Base-by-base conservation (phyloP, 169 alveolate species). In the Eimeria sp. region DNA sequence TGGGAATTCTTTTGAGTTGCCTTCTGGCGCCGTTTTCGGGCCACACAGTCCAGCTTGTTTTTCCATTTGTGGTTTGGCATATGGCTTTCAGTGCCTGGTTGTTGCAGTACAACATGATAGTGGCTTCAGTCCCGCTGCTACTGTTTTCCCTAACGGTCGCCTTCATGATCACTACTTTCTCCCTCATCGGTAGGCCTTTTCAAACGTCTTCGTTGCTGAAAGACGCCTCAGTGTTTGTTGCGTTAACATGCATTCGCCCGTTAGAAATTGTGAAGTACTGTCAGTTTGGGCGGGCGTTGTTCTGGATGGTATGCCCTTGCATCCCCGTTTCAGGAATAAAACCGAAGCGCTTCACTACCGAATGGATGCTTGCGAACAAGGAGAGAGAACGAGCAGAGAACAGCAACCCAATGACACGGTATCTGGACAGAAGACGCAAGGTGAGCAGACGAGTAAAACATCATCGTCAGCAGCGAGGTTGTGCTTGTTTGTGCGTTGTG, bases 311-410 rank as follows among this genome's bases (percentile, higher is more conserved):
- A 52, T 20, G 40, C n/a, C 13, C 25, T 64, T 68, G 74, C 30
- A 37, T 23, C 9, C 10, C 71, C 58, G 71, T 13, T 82, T 58
- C 97, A 95, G 99, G 99, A 23, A 97, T 98, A 56, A 97, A 97
- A 95, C 99, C 99, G 13, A 98, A 98, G 96, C 97, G 99, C 33
- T 98, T 95, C 96, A 98, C 99, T 20, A 95, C 97, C 6, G 99
- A 98, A 90, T 98, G 99, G 99, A 97, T 98, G 71, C 98, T 97
- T 95, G 99, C 99, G 74, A 96, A 95, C 85, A 97, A 98, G 96
- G 99, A 98, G 97, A 95, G 99, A 93, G 99, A 98, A 43, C 76
- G 98, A 68, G 99, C 99, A 64, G 99, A 98, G 89, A 98, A 98
- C 97, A 97, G 99, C 66, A 98, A 98, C 96, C 99, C 99, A 0